These are phyloP conservation scores for Naegleria fowleri DNA, from an alignment of 208 protist genomes.

Conservation along the genomic window DNA sequence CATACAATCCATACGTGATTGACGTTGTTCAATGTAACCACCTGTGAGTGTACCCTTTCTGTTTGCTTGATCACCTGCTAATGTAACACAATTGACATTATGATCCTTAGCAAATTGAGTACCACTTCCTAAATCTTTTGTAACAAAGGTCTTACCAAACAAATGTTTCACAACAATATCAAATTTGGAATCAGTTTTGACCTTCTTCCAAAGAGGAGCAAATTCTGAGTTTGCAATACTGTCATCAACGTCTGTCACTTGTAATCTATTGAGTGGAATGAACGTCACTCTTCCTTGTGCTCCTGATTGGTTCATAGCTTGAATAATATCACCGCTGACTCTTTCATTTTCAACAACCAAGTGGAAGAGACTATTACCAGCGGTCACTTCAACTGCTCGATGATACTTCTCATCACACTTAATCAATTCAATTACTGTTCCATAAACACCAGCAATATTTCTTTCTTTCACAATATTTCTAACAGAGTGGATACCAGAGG, in stretches of 20 bases:
- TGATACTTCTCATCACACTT: conserved; percentile 68
- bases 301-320: conserved; percentile 73
- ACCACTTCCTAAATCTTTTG: conserved; percentile 71
- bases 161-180: conserved; percentile 70
- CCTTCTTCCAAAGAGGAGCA: not conserved
- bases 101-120: conserved; percentile 54
- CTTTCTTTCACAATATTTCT: conserved; percentile 35
- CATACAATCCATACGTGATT: conserved; percentile 62
- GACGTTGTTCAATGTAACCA: conserved; percentile 78
- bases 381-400: conserved; percentile 85
- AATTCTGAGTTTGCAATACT: not conserved
- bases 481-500: conserved; percentile 37
- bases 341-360: conserved; percentile 94
- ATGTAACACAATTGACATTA: conserved; percentile 85
- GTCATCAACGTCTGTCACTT: not conserved
- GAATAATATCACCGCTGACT: conserved; percentile 72
- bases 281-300: conserved; percentile 89
- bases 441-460: conserved; percentile 71
- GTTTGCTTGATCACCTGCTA: conserved; percentile 77
- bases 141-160: conserved; percentile 85
- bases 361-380: conserved; percentile 89
- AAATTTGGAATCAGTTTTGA: conserved; percentile 47
- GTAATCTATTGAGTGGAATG: conserved; percentile 87
- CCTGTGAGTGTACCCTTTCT: conserved; percentile 85
- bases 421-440: conserved; percentile 91